Evolutionary conservation across 2,329 filamentous ascomycete species (phyloP).

Genomic region (Sporothrix euskadiensis): DNA sequence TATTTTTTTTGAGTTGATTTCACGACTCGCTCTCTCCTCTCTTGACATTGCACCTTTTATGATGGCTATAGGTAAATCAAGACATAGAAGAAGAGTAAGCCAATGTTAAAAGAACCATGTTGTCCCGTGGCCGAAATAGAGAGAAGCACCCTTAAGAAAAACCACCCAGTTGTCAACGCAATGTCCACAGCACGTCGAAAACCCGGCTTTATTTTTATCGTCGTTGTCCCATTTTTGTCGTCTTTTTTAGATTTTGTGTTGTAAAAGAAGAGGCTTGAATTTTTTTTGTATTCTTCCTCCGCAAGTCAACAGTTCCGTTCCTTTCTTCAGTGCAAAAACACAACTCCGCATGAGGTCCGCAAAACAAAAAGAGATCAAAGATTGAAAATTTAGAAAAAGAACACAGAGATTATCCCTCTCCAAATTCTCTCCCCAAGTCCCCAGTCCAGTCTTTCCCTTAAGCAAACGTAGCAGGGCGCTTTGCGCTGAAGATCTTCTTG

Average conservation of each 20-base stretch:
- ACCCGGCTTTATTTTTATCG: conserved; percentile 25
- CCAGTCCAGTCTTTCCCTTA: conserved; percentile 52
- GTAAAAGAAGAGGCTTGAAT: conserved; percentile 11
- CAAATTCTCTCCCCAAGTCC: not conserved
- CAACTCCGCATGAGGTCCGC: not conserved
- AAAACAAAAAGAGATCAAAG: conserved; percentile 22
- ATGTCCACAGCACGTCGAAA: conserved; percentile 8
- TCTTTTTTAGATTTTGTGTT: conserved; percentile 1
- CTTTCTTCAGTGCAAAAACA: conserved; percentile 18
- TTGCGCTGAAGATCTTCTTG: conserved; percentile 91
- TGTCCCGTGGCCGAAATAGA: conserved; percentile 21
- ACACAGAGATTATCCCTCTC: conserved; percentile 1
- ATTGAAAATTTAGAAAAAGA: conserved; percentile 18
- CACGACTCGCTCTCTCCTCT: not conserved
- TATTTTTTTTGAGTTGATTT: conserved; percentile 21
- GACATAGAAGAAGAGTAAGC: not conserved
- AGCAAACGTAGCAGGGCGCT: conserved; percentile 96
- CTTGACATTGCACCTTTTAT: not conserved
- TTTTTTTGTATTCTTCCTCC: conserved; percentile 12
- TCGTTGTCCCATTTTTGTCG: conserved; percentile 23
- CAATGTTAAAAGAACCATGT: conserved; percentile 16
- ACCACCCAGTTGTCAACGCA: conserved; percentile 17
- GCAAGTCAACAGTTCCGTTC: not conserved
- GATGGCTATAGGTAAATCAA: not conserved
- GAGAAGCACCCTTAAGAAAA: conserved; percentile 17